Base-by-base conservation (phyloP, 2,329 filamentous ascomycete genomes). In the Exserohilum turcica region DNA sequence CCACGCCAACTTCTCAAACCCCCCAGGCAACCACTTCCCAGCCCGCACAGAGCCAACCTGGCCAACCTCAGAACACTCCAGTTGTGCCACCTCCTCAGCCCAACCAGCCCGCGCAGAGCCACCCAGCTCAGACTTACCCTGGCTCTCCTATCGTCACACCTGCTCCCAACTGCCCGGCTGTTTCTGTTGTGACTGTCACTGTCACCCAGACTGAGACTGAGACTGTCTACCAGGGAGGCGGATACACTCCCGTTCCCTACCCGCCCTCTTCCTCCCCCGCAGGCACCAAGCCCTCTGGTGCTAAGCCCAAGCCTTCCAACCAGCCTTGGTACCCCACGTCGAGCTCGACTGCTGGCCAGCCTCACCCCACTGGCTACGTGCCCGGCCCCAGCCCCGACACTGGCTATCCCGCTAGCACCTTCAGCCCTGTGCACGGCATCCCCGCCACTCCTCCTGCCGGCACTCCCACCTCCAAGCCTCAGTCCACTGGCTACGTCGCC, bases 171-270 rank as follows among this genome's bases (percentile, higher is more conserved):
- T 71, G 68, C 66, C 68, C 67, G 7, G 64, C 66, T 29, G 61
- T 59, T 5, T 54, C 58, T n/a, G 70, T 64, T 9, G 61, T 68
- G 42, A 66, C 63, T 3, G 55, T 60, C 13, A 72, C 67, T n/a
- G 61, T 68, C 43, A 66, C 63, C 28, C 48, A 65, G 38, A 65
- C 62, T 15, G 43, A 69, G 61, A 71, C 67, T 24, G 65, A 68
- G 53, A 72, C 69, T 12, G 59, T 71, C 10, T 69, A 46, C 13
- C 21, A 31, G n/a, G 39, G 21, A 15, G 13, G 29, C 13, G 29
- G 16, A 19, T 50, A 54, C 40, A 36, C 46, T 36, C 46, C 46
- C 2, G 8, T 51, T 51, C 40, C 54, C 44, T 18, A 58, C 56
- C 18, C 35, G 50, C 44, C 54, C 15, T 54, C 52, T 15, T 24